phyloP scores from a whole-genome alignment of 768 basidiomycete genomes.

The Agaricus sinodeliciosus region DNA sequence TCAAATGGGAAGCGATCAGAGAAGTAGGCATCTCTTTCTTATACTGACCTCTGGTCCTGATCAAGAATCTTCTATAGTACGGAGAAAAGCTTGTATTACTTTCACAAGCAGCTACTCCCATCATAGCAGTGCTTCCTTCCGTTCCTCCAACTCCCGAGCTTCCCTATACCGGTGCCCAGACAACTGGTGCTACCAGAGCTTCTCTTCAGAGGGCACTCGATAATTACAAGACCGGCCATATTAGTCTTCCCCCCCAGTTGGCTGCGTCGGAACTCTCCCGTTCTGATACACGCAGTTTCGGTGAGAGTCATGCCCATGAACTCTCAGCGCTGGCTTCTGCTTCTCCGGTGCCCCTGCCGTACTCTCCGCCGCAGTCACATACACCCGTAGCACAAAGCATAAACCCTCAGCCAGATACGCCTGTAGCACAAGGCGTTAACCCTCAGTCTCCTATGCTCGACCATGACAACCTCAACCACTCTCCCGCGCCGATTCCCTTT shows the following conservation, averaged over 20 bases:
- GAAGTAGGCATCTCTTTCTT: constrained; percentile 44
- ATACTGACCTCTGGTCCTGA: constrained; percentile 1
- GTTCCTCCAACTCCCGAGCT: constrained; percentile 51
- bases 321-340: constrained; percentile 46
- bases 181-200: constrained; percentile 65
- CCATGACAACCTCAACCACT: constrained; percentile 30
- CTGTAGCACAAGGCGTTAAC: constrained; percentile 9
- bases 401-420: constrained; percentile 12
- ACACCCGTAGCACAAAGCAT: constrained; percentile 12
- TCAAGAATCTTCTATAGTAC: constrained; percentile 39
- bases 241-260: constrained; percentile 40
- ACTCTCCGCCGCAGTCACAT: constrained; percentile 18
- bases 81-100: constrained; percentile 75
- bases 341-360: constrained; percentile 15
- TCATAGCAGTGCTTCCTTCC: constrained; percentile 56
- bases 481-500: constrained; percentile 31
- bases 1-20: constrained; percentile 76
- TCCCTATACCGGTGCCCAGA: constrained; percentile 57
- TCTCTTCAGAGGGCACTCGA: constrained; percentile 75
- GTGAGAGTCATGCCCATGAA: constrained; percentile 76
- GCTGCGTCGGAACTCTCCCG: constrained; percentile 51
- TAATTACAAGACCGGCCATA: constrained; percentile 65
- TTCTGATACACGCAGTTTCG: constrained; percentile 77
- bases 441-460: background rate
- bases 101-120: constrained; percentile 60